phyloP scores from a whole-genome alignment of 805 yeast genomes.

The Candida vaughaniae region DNA sequence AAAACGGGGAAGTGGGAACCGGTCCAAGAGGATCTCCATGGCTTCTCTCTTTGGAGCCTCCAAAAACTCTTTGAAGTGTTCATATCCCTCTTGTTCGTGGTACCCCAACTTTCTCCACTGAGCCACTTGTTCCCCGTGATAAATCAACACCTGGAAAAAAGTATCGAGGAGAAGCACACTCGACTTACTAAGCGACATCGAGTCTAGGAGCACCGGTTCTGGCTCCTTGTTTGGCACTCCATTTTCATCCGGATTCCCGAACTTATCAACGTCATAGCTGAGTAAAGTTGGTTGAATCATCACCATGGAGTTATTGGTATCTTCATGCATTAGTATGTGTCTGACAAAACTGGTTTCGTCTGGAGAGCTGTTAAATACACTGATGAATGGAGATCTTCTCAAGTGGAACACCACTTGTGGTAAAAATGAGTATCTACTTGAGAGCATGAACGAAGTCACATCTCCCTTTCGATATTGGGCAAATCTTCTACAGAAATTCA shows the following conservation, averaged over 20 bases:
- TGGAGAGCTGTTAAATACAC: constrained; percentile 96
- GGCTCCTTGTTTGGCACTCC: constrained; percentile 56
- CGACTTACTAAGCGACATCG: constrained; percentile 88
- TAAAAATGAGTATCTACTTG: constrained; percentile 79
- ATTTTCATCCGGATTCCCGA: constrained; percentile 33
- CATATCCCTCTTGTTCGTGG: constrained; percentile 88
- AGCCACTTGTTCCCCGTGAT: constrained; percentile 92
- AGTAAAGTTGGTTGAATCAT: constrained; percentile 98
- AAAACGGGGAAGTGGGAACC: constrained; percentile 97
- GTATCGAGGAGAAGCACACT: constrained; percentile 87
- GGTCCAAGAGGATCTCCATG: constrained; percentile 82
- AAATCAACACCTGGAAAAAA: constrained; percentile 92
- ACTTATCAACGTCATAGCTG: constrained; percentile 49
- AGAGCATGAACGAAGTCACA: constrained; percentile 74
- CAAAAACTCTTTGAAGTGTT: constrained; percentile 79
- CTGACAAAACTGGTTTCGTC: constrained; percentile 98
- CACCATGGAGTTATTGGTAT: constrained; percentile 85
- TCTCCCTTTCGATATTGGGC: constrained; percentile 92
- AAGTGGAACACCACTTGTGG: constrained; percentile 96
- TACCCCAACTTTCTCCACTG: constrained; percentile 96
- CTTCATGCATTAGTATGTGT: constrained; percentile 88
- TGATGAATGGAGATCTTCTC: constrained; percentile 93
- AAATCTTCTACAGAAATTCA: constrained; percentile 85
- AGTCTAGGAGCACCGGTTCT: constrained; percentile 88
- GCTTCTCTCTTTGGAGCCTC: constrained; percentile 93